phyloP scores from a whole-genome alignment of 768 basidiomycete species.

The Macrolepiota dolichaula region DNA sequence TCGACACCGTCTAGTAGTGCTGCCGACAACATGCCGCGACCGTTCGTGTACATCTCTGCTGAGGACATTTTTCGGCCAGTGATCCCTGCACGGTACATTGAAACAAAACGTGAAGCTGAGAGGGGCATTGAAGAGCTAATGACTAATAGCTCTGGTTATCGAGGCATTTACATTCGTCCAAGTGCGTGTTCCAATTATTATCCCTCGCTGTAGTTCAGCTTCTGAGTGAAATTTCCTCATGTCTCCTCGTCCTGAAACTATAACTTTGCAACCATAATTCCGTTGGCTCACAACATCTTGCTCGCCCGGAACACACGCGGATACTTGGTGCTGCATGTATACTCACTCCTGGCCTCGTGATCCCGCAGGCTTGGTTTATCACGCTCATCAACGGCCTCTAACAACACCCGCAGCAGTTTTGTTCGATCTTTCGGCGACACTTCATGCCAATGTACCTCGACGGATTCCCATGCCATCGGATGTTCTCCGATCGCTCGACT shows the following conservation, averaged over 20 bases:
- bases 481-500: constrained; percentile 52
- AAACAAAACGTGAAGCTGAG: constrained; percentile 94
- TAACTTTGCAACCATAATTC: background rate
- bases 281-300: background rate
- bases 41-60: constrained; percentile 95
- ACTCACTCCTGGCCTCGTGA: background rate
- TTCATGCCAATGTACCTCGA: constrained; percentile 60
- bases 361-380: constrained; percentile 84
- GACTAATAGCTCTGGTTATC: constrained; percentile 38
- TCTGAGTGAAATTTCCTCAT: constrained; percentile 5
- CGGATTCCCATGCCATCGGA: constrained; percentile 63
- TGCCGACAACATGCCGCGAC: constrained; percentile 36
- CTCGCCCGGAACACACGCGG: background rate
- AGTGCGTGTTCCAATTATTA: constrained; percentile 48
- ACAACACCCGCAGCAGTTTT: constrained; percentile 82
- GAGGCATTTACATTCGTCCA: constrained; percentile 83
- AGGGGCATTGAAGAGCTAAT: constrained; percentile 56
- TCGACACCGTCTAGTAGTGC: constrained; percentile 30
- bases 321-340: background rate
- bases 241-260: background rate
- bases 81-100: constrained; percentile 82
- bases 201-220: background rate
- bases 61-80: constrained; percentile 90
- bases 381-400: constrained; percentile 89
- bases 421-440: constrained; percentile 72